Percentiles rank a stretch among this genome's conserved stretches.
Conservation (phyloP, 108 stramenopile genomes). For the Cyclotella atomus region DNA sequence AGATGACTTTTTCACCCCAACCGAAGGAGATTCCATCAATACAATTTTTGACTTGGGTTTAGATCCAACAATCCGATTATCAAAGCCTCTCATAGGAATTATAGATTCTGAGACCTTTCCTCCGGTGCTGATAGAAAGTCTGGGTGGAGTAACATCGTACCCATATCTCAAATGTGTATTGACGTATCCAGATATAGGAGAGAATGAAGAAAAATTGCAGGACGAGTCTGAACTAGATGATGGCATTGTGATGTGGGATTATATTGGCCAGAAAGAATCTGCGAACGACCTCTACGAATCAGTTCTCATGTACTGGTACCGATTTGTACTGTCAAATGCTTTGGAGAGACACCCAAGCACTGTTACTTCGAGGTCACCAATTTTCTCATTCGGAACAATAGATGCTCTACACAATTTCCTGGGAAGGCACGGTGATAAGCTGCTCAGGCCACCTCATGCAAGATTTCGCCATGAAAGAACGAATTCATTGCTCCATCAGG, state of each 20-base stretch:
- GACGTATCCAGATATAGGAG: conserved; percentile 8
- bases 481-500: conserved; percentile 20
- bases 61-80: conserved; percentile 1
- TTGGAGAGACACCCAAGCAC: not conserved
- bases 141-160: conserved; percentile 34
- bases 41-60: not conserved
- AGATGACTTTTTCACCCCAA: conserved; percentile 26
- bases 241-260: conserved; percentile 43
- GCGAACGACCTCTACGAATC: conserved; percentile 45
- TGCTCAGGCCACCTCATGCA: conserved; percentile 37
- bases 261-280: conserved; percentile 38
- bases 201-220: not conserved
- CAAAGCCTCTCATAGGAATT: conserved; percentile 38
- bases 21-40: not conserved
- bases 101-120: conserved; percentile 16
- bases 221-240: conserved; percentile 23
- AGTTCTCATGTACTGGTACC: conserved; percentile 50
- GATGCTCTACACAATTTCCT: conserved; percentile 18
- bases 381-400: conserved; percentile 36
- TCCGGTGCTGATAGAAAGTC: conserved; percentile 9
- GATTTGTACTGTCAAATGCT: conserved; percentile 31
- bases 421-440: conserved; percentile 16
- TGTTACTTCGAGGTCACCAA: conserved; percentile 18
- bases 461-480: conserved; percentile 6
- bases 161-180: conserved; percentile 44